These are phyloP conservation scores for Vanrija humicola DNA, from an alignment of 1,284 basidiomycete species.

Conservation along the genomic window DNA sequence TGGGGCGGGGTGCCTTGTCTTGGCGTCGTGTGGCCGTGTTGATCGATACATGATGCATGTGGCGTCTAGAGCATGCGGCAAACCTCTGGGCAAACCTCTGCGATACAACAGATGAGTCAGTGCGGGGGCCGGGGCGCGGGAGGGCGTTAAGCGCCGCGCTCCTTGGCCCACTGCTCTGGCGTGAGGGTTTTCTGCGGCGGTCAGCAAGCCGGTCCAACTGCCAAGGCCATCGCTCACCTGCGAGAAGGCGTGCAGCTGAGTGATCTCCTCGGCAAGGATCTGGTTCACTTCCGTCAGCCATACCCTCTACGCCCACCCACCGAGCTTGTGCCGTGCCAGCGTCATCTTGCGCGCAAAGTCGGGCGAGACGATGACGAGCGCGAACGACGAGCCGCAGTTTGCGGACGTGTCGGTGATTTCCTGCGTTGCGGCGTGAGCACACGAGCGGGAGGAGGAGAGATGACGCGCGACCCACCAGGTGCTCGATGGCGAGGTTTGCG, in stretches of 20 bases:
- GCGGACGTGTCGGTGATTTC: constrained; percentile 38
- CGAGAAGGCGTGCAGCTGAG: constrained; percentile 46
- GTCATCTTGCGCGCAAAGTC: constrained; percentile 47
- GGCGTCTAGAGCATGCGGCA: no score
- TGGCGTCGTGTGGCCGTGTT: no score
- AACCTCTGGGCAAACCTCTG: no score
- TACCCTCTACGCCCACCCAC: constrained; percentile 21
- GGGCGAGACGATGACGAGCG: constrained; percentile 44
- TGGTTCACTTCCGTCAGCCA: constrained; percentile 39
- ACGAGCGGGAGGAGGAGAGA: neutral
- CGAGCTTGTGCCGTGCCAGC: constrained; percentile 45
- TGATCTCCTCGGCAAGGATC: constrained; percentile 44
- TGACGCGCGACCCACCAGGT: constrained; percentile 9
- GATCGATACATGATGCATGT: no score
- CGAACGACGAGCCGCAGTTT: constrained; percentile 48
- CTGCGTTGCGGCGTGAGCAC: constrained; percentile 4
- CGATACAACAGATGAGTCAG: no score
- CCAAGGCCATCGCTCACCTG: constrained; percentile 28
- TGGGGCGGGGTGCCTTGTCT: no score
- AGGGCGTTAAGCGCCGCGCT: constrained; percentile 8
- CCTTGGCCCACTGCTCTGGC: constrained; percentile 46
- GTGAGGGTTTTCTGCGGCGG: constrained; percentile 39
- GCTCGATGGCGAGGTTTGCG: constrained; percentile 8
- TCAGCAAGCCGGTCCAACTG: neutral
- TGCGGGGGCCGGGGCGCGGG: no score